Evolutionary conservation across 2,329 filamentous ascomycete species (phyloP).

Genomic region (Talaromyces pinophilus): DNA sequence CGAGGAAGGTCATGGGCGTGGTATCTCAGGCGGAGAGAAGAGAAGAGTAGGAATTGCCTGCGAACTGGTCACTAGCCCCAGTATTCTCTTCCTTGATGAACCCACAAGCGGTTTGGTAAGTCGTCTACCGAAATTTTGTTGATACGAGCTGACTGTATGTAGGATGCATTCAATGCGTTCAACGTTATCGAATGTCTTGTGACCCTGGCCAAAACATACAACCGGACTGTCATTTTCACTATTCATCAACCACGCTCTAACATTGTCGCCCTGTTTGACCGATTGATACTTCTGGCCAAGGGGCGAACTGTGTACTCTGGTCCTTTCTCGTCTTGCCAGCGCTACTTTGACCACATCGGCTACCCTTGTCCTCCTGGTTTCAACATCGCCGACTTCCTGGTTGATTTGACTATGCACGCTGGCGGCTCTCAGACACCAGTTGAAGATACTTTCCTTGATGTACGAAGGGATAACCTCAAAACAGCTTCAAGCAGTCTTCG

Average conservation of each 20-base stretch:
- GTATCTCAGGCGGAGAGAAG: slow-evolving; percentile 96
- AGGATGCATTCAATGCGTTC: slow-evolving; percentile 93
- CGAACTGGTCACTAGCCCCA: slow-evolving; percentile 94
- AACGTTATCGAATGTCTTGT: slow-evolving; percentile 97
- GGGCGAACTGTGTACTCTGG: slow-evolving; percentile 93
- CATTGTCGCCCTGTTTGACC: slow-evolving; percentile 95
- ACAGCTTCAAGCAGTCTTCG: slow-evolving; percentile 83
- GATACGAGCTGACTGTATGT: slow-evolving; percentile 22
- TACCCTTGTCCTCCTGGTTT: slow-evolving; percentile 94
- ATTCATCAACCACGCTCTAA: slow-evolving; percentile 98
- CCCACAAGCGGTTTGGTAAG: slow-evolving; percentile 80
- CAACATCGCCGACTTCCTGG: slow-evolving; percentile 97
- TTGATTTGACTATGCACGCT: slow-evolving; percentile 97
- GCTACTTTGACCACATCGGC: slow-evolving; percentile 88
- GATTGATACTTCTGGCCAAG: slow-evolving; percentile 84
- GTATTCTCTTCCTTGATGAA: slow-evolving; percentile 94
- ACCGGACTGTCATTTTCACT: slow-evolving; percentile 95
- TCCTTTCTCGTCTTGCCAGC: slow-evolving; percentile 81
- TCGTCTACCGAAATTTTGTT: neutral
- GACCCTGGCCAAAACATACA: slow-evolving; percentile 91
- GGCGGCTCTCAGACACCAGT: slow-evolving; percentile 58
- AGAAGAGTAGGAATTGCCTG: slow-evolving; percentile 95
- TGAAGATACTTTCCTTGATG: slow-evolving; percentile 62
- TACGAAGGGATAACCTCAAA: slow-evolving; percentile 61
- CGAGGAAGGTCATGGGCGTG: slow-evolving; percentile 88